Evolutionary conservation across 441 rosid species (phyloP), one percentile per base, ranked within the genome.

Genomic region (Omphalea diandra): DNA sequence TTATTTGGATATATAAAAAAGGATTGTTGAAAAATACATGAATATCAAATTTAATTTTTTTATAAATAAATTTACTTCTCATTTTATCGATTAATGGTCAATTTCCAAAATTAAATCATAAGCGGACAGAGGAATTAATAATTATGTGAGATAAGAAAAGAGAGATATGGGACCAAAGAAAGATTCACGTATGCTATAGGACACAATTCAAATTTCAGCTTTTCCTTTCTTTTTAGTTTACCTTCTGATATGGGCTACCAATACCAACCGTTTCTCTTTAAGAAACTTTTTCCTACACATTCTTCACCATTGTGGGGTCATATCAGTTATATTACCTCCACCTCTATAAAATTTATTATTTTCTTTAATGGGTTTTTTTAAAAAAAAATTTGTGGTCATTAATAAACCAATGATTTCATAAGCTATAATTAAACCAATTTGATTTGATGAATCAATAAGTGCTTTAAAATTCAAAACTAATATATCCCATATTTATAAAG

Each of bases 161-260:
- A 50, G 53, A 72, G 33, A 38, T n/a, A 56, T 3, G 54, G 20
- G 62, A 24, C 54, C 63, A 69, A 69, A 73, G 40, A 65, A 72
- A 73, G 35, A 67, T 50, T 58, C 71, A 73, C 68, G 87, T n/a
- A n/a, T n/a, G 70, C 72, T 61, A 71, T 73, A 50, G 71, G 69
- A 70, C 78, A 78, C 72, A 80, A 84, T 85, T 85, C 88, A 87
- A 84, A 85, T 74, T 77, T 80, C 80, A 76, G 82, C 82, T 84
- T 84, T 82, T 65, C 73, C 61, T 59, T 71, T 7, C 40, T 47
- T 56, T 49, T 36, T 3, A 38, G 65, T 57, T 71, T 65, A 49
- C 68, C 69, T 77, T 63, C 67, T 75, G 54, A 55, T 17, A 5
- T 63, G 33, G 2, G 82, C 68, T 75, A 76, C 83, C 88, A 81